Evolutionary conservation across 2,329 filamentous ascomycete species (phyloP).

Genomic region (Penicillium sp.): DNA sequence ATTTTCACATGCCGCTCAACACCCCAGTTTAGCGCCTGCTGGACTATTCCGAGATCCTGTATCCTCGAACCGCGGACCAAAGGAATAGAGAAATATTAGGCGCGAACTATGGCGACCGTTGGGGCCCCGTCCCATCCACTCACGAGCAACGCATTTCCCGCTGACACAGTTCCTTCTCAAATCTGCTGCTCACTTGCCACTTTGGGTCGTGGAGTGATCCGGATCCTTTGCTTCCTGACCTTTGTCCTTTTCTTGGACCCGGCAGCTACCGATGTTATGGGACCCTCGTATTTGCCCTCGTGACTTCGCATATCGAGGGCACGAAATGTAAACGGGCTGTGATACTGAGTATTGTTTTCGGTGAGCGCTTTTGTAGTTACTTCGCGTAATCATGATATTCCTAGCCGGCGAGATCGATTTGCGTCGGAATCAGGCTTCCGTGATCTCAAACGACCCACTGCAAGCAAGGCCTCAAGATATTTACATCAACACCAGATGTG

Average conservation of each 20-base stretch:
- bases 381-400: neutral
- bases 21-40: neutral
- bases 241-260: conserved; percentile 2
- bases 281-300: conserved; percentile 1
- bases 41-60: neutral
- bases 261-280: conserved; percentile 10
- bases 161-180: conserved; percentile 7
- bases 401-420: neutral
- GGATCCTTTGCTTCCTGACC: conserved; percentile 18
- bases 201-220: conserved; percentile 22
- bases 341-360: conserved; percentile 1
- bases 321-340: conserved; percentile 10
- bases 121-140: conserved; percentile 9
- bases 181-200: conserved; percentile 2
- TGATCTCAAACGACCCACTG: neutral
- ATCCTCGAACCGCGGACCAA: neutral
- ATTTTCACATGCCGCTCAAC: neutral
- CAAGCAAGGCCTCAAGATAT: neutral
- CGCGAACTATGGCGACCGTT: conserved; percentile 3
- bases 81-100: neutral
- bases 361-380: conserved; percentile 3
- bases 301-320: conserved; percentile 7
- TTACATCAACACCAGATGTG: neutral
- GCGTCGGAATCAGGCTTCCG: conserved; percentile 1
- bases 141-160: conserved; percentile 7